Conservation (phyloP, 1,284 basidiomycete genomes). For the Jaminaea rosea region DNA sequence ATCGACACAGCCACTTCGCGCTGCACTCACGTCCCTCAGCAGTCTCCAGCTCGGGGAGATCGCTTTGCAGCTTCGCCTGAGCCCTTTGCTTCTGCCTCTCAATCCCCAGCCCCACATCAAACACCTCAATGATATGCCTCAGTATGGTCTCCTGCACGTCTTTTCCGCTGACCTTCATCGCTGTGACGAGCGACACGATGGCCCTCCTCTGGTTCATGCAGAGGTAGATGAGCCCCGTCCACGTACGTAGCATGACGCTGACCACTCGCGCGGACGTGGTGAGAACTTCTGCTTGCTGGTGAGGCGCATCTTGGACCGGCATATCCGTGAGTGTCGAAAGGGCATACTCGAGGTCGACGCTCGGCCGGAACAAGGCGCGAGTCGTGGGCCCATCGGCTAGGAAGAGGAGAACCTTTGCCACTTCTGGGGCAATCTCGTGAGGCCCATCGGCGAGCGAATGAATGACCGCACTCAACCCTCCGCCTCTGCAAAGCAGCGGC, state of each 20-base stretch:
- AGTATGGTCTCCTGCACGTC: slow-evolving; percentile 61
- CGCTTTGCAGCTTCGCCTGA: not conserved
- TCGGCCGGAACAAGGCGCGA: slow-evolving; percentile 67
- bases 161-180: slow-evolving; percentile 74
- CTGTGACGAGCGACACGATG: slow-evolving; percentile 73
- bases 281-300: slow-evolving; percentile 52
- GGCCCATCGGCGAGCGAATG: slow-evolving; percentile 81
- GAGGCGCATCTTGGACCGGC: slow-evolving; percentile 67
- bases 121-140: slow-evolving; percentile 85
- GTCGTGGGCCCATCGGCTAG: slow-evolving; percentile 78
- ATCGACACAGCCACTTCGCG: too few relatives aligned
- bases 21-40: not conserved
- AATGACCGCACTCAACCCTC: slow-evolving; percentile 77
- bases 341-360: slow-evolving; percentile 76
- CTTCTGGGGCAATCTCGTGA: slow-evolving; percentile 68
- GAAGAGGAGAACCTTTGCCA: slow-evolving; percentile 74
- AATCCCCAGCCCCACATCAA: slow-evolving; percentile 52
- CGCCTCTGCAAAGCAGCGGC: slow-evolving; percentile 68
- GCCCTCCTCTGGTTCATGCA: slow-evolving; percentile 81
- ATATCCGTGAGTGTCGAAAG: slow-evolving; percentile 55
- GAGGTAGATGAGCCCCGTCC: slow-evolving; percentile 90
- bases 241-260: slow-evolving; percentile 74
- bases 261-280: slow-evolving; percentile 68
- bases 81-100: not conserved
- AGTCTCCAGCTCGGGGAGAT: not conserved